phyloP scores from a whole-genome alignment of 2,329 filamentous ascomycete species.

The Aspergillus proliferans region DNA sequence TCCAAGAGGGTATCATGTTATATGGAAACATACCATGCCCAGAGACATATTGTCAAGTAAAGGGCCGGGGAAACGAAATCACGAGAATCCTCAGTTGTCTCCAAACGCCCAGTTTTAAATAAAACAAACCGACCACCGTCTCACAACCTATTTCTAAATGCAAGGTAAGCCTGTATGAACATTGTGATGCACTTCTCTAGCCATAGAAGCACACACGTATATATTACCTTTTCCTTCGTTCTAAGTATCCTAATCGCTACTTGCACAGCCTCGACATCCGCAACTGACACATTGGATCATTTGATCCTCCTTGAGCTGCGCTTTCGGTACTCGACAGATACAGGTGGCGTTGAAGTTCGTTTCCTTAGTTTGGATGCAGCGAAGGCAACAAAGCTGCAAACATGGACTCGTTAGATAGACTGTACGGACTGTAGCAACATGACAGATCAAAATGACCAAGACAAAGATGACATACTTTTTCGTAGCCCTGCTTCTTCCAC shows the following conservation, averaged over 20 bases:
- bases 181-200: no score
- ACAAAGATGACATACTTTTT: conserved; percentile 59
- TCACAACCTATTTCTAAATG: no score
- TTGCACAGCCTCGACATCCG: conserved; percentile 85
- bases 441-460: not conserved
- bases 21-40: no score
- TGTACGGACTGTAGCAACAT: not conserved
- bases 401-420: not conserved
- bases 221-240: conserved; percentile 3
- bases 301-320: conserved; percentile 82
- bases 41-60: no score
- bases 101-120: no score
- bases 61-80: no score
- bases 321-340: conserved; percentile 88
- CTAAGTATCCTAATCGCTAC: conserved; percentile 57
- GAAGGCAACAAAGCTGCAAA: conserved; percentile 75
- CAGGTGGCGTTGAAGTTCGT: conserved; percentile 98
- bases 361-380: conserved; percentile 98
- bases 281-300: conserved; percentile 92
- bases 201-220: no score
- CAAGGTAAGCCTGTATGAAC: no score
- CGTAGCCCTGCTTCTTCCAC: conserved; percentile 99
- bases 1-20: no score
- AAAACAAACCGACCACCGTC: no score
- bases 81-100: no score